Evolutionary conservation across 805 yeast genomes (phyloP).

Genomic region (Suhomyces emberorum): DNA sequence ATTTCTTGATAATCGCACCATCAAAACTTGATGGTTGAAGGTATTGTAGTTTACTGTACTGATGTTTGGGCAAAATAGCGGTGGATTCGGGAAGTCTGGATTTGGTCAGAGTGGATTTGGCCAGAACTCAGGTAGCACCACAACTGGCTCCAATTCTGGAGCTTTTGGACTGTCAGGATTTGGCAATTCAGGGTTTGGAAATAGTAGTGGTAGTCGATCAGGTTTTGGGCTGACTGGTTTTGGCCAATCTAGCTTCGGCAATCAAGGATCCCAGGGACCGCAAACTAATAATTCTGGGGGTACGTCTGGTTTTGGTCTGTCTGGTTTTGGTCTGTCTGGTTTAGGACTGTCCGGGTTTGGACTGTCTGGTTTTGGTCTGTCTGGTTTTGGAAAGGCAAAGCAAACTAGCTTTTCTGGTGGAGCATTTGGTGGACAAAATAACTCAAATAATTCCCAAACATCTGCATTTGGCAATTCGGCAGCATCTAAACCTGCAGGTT

Average conservation of each 20-base stretch:
- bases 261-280: no score
- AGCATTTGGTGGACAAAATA: conserved; percentile 1
- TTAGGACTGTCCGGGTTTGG: no score
- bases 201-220: conserved; percentile 1
- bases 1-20: no score
- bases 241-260: neutral
- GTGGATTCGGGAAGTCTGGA: conserved; percentile 5
- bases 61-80: neutral
- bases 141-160: no score
- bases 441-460: neutral
- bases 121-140: no score
- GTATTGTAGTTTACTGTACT: no score
- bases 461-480: neutral
- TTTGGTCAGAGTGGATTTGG: conserved; percentile 10
- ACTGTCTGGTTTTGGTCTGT: no score
- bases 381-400: no score
- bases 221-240: conserved; percentile 4
- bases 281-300: no score
- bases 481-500: neutral
- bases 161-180: conserved; percentile 5
- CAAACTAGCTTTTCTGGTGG: conserved; percentile 1
- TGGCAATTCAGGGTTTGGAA: conserved; percentile 8
- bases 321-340: no score
- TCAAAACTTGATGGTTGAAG: no score
- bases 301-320: no score